Evolutionary conservation across 176 grass and related monocot genomes (phyloP).

Genomic region (Bolboschoenus planiculmis): DNA sequence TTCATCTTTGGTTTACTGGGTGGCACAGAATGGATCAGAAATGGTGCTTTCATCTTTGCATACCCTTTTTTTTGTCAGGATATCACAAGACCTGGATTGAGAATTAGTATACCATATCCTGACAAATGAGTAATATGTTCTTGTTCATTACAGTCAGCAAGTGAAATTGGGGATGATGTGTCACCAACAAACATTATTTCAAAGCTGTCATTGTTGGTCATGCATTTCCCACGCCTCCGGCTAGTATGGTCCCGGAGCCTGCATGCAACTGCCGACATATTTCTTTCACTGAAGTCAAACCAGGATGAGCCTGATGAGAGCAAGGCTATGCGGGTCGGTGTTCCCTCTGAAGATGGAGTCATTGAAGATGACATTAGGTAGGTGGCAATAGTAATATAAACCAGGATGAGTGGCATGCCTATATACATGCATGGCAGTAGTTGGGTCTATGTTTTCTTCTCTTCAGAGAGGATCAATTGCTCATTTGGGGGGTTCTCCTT

Average conservation of each 20-base stretch:
- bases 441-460: not conserved
- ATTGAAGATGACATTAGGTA: constrained; percentile 85
- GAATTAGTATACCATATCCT: not conserved
- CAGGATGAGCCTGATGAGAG: constrained; percentile 95
- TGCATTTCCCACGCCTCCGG: constrained; percentile 89
- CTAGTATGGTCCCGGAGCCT: constrained; percentile 92
- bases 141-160: constrained; percentile 55
- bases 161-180: constrained; percentile 87
- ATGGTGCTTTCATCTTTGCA: not conserved
- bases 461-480: not conserved
- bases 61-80: not conserved
- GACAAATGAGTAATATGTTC: constrained; percentile 26
- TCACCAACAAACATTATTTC: constrained; percentile 81
- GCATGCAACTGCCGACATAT: constrained; percentile 84
- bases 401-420: not conserved
- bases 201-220: constrained; percentile 68
- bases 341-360: constrained; percentile 76
- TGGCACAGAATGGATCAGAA: not conserved
- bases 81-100: not conserved
- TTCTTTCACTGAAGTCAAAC: constrained; percentile 80
- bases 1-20: not conserved
- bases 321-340: constrained; percentile 79
- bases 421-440: not conserved
- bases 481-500: too few relatives aligned
- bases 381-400: not conserved